These are phyloP conservation scores for Candida cerambycidarum DNA, from an alignment of 805 yeast species.

Conservation along the genomic window DNA sequence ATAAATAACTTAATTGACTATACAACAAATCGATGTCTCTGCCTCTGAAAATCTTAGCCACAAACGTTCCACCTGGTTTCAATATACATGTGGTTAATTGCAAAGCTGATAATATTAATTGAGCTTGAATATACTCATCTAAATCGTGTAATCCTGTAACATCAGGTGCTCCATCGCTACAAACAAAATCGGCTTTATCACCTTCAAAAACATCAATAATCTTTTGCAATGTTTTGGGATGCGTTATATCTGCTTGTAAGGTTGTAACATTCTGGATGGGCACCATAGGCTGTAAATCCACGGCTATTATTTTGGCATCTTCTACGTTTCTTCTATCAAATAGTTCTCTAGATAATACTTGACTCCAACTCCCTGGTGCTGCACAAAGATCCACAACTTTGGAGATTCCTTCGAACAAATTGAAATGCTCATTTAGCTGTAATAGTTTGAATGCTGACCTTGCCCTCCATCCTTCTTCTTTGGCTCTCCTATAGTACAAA, in stretches of 20 bases:
- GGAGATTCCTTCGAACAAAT: slow-evolving; percentile 66
- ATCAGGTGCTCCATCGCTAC: slow-evolving; percentile 98
- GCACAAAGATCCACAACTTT: slow-evolving; percentile 97
- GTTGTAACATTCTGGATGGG: slow-evolving; percentile 91
- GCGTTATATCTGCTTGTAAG: slow-evolving; percentile 95
- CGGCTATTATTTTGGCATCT: slow-evolving; percentile 81
- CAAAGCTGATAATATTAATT: slow-evolving; percentile 84
- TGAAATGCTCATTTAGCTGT: slow-evolving; percentile 88
- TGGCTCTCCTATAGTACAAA: slow-evolving; percentile 87
- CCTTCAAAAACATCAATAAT: slow-evolving; percentile 86
- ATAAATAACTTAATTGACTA: slow-evolving; percentile 84
- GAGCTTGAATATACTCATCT: slow-evolving; percentile 97
- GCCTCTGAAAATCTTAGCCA: slow-evolving; percentile 95
- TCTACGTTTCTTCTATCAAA: slow-evolving; percentile 41
- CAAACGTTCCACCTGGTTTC: slow-evolving; percentile 88
- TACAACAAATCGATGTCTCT: slow-evolving; percentile 92
- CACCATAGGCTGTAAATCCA: slow-evolving; percentile 95
- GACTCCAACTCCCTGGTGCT: slow-evolving; percentile 97
- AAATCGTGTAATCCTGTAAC: slow-evolving; percentile 96
- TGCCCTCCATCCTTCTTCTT: slow-evolving; percentile 98
- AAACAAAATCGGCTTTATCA: slow-evolving; percentile 90
- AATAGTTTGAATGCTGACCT: slow-evolving; percentile 92
- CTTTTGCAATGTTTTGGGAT: slow-evolving; percentile 78
- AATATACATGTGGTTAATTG: slow-evolving; percentile 88
- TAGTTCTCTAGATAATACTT: slow-evolving; percentile 76